A percentile compares a stretch with the other conserved stretches of the same genome.
Evolutionary conservation across 2,329 filamentous ascomycete species (phyloP).

Genomic region (Fusarium armeniacum): DNA sequence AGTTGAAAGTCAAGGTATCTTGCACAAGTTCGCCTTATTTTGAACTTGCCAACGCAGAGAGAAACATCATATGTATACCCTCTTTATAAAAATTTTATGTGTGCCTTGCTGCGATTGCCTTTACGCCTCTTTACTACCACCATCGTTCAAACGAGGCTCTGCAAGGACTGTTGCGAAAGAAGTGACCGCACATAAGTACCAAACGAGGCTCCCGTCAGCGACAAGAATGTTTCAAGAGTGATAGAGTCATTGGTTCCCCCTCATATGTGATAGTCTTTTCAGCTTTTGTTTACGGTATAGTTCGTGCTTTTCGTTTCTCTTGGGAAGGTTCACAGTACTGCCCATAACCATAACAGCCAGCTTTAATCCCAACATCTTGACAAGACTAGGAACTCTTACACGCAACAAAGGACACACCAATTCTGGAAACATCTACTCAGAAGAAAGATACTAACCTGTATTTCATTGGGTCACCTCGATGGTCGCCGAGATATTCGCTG

Average conservation of each 20-base stretch:
- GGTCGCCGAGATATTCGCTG: slow-evolving; percentile 27
- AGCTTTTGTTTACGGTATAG: slow-evolving; percentile 7
- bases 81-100: slow-evolving; percentile 1
- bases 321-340: slow-evolving; percentile 43
- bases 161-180: neutral
- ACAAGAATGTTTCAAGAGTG: slow-evolving; percentile 6
- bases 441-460: neutral
- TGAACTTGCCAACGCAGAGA: neutral
- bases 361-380: slow-evolving; percentile 2
- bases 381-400: neutral
- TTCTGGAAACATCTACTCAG: neutral
- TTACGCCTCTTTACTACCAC: slow-evolving; percentile 6
- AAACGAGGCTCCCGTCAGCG: slow-evolving; percentile 30
- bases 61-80: neutral
- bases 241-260: slow-evolving; percentile 10
- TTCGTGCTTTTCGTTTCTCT: slow-evolving; percentile 5
- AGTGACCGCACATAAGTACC: slow-evolving; percentile 29
- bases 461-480: slow-evolving; percentile 27
- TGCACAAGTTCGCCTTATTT: slow-evolving; percentile 41
- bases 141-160: slow-evolving; percentile 33
- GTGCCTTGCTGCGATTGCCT: slow-evolving; percentile 34
- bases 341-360: slow-evolving; percentile 8
- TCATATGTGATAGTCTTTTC: slow-evolving; percentile 10
- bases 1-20: slow-evolving; percentile 2
- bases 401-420: neutral